Evolutionary conservation across 1,284 basidiomycete species (phyloP).

Genomic region (Baeospora myosura): DNA sequence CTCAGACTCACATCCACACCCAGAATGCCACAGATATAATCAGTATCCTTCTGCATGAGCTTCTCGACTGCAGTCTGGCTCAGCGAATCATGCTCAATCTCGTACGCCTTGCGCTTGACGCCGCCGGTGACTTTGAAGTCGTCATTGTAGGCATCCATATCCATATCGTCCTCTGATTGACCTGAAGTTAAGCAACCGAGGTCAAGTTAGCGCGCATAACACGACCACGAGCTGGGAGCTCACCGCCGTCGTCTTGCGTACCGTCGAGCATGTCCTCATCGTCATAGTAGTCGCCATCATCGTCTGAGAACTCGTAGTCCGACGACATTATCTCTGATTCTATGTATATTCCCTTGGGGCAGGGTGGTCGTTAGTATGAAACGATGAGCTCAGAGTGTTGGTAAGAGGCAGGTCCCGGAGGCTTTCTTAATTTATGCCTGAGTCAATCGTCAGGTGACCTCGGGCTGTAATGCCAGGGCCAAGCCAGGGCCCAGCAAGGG

Average conservation of each 20-base stretch:
- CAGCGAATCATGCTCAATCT: slow-evolving; percentile 75
- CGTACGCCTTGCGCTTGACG: slow-evolving; percentile 61
- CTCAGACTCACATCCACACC: slow-evolving; percentile 69
- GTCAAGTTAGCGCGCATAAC: background rate
- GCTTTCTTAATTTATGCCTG: too few relatives aligned
- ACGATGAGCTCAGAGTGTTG: too few relatives aligned
- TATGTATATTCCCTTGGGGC: too few relatives aligned
- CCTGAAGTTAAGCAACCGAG: slow-evolving; percentile 21
- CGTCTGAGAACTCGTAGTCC: slow-evolving; percentile 1
- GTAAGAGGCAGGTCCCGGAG: too few relatives aligned
- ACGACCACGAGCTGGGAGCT: too few relatives aligned
- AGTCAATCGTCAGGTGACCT: too few relatives aligned
- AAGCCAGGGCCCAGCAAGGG: too few relatives aligned
- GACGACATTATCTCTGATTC: too few relatives aligned
- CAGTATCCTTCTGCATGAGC: slow-evolving; percentile 71
- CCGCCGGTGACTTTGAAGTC: slow-evolving; percentile 54
- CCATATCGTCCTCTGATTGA: slow-evolving; percentile 53
- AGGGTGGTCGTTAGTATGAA: too few relatives aligned
- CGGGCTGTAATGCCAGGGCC: too few relatives aligned
- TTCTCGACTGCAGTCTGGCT: slow-evolving; percentile 66
- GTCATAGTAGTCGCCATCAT: slow-evolving; percentile 4
- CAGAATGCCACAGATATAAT: slow-evolving; percentile 80
- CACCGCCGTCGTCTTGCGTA: slow-evolving; percentile 1
- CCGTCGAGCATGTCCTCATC: slow-evolving; percentile 13
- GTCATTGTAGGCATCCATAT: slow-evolving; percentile 53